Conservation (phyloP, 768 basidiomycete species). For the Serendipita indica region DNA sequence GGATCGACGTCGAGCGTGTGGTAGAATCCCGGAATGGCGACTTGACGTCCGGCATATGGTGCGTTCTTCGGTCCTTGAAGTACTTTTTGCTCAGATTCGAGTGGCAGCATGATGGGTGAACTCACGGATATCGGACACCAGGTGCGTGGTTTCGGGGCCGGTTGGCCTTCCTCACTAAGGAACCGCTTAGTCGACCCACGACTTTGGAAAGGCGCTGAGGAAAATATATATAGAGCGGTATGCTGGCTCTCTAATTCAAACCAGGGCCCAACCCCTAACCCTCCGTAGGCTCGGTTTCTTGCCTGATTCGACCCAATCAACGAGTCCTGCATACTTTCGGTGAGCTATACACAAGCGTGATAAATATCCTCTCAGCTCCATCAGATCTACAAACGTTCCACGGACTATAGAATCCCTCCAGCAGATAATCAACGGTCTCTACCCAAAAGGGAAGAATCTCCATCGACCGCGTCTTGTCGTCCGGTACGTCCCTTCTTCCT, state of each 20-base stretch:
- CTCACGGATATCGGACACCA: conserved; percentile 55
- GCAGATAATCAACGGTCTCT: conserved; percentile 59
- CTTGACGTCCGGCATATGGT: conserved; percentile 49
- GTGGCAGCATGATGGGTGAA: conserved; percentile 55
- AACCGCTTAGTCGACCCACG: conserved; percentile 41
- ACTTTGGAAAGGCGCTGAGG: conserved; percentile 44
- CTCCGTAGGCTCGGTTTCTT: conserved; percentile 49
- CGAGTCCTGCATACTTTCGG: conserved; percentile 45
- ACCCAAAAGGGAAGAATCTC: conserved; percentile 34
- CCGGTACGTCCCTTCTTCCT: conserved; percentile 29
- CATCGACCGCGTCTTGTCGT: conserved; percentile 35
- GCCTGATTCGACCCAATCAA: conserved; percentile 33
- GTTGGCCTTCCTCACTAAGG: not conserved
- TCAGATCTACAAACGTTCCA: conserved; percentile 51
- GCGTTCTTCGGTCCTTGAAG: conserved; percentile 17
- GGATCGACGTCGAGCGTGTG: conserved; percentile 18
- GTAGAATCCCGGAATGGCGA: conserved; percentile 46
- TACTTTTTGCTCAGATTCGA: not conserved
- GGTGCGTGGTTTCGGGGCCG: conserved; percentile 24
- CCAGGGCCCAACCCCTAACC: not conserved
- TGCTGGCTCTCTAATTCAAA: conserved; percentile 12
- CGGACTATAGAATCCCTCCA: conserved; percentile 63
- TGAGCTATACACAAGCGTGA: conserved; percentile 20
- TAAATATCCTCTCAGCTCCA: not conserved
- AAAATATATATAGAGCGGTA: conserved; percentile 54